Evolutionary conservation across 768 basidiomycete genomes (phyloP).

Genomic region (Heimioporus sp.): DNA sequence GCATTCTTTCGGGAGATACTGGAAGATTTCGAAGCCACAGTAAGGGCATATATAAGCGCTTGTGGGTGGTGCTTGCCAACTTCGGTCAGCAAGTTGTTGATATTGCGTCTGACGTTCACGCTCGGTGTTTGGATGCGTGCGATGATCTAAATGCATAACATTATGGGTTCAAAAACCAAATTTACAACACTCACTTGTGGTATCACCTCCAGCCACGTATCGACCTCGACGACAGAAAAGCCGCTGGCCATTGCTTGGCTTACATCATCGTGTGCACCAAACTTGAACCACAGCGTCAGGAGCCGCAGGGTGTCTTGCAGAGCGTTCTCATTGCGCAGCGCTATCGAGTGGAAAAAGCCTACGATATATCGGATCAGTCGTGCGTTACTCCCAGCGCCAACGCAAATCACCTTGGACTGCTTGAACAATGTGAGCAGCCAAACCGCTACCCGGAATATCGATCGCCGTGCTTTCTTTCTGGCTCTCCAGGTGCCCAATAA

Average conservation of each 20-base stretch:
- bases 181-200: constrained; percentile 67
- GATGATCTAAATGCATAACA: constrained; percentile 66
- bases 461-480: constrained; percentile 52
- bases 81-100: constrained; percentile 83
- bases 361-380: constrained; percentile 7
- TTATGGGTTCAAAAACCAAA: neutral
- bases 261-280: constrained; percentile 86
- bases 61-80: constrained; percentile 98
- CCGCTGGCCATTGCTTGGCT: constrained; percentile 86
- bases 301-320: constrained; percentile 93
- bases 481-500: constrained; percentile 77
- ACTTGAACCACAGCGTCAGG: constrained; percentile 97
- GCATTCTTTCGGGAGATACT: constrained; percentile 78
- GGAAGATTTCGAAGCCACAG: constrained; percentile 95
- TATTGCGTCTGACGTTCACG: constrained; percentile 80
- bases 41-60: constrained; percentile 92
- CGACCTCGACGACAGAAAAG: constrained; percentile 86
- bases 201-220: constrained; percentile 98
- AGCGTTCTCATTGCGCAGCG: constrained; percentile 84
- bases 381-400: neutral
- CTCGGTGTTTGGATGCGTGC: constrained; percentile 97
- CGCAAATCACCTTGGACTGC: constrained; percentile 74
- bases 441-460: constrained; percentile 58
- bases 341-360: constrained; percentile 96
- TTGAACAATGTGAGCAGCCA: constrained; percentile 85